Evolutionary conservation across 139 green algal genomes (phyloP), one percentile per base, ranked within the genome.

Genomic region (Chlamydomonas eustigma): DNA sequence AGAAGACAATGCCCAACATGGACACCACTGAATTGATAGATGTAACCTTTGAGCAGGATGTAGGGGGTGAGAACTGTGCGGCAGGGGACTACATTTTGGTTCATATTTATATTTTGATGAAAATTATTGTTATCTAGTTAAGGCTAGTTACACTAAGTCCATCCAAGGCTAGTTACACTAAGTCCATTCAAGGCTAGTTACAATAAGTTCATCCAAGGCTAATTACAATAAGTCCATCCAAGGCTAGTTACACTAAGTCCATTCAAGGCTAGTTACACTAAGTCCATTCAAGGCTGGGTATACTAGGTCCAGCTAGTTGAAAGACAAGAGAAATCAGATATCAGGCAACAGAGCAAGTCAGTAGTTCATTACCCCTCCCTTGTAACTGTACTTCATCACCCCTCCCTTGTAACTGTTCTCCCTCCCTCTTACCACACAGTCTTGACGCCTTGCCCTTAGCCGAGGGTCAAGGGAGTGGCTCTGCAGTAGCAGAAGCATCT

Each of bases 1-100:
- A 85, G 24, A 71, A 81, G 1, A 81, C 66, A 37, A 85, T 79
- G 33, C 65, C 80, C 34, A 85, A 18, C 64, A 81, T 81, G 44
- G 50, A 73, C 4, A 76, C 58, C 1, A 85, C 31, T 63, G 52
- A 66, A 52, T 77, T 51, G 4, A 85, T 31, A 0, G 65, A n/a
- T 2, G 72, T 51, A 3, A 84, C 79, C 51, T 84, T 69, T 28
- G 36, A 68, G n/a, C 5, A 69, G 22, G 34, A 22, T 12, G 44
- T 58, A 58, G 12, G 22, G 44, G 44, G 44, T 58, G 44, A 58
- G 44, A 58, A 28, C 12, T 58, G 44, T 22, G 22, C 44, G 22
- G 44, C 44, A 58, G 12, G 44, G 22, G 44, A 12, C 44, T 28
- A 22, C 22, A 58, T 58, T 22, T 22, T 58, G 44, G 12, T 58